phyloP scores from a whole-genome alignment of 179 eudicot species.

The Pouteria campechiana region DNA sequence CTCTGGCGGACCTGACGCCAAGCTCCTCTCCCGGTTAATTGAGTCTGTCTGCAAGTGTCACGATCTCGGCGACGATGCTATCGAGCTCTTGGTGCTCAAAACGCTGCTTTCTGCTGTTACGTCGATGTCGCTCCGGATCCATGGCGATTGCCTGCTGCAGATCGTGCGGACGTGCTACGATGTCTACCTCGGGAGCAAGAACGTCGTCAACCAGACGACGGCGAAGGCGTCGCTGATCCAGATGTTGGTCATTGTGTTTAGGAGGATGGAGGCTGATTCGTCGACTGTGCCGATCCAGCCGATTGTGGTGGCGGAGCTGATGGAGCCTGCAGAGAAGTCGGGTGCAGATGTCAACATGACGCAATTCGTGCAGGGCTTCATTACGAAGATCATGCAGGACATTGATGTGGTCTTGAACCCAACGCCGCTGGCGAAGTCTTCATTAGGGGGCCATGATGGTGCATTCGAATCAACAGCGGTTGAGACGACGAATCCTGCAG shows the following conservation, averaged over 20 bases:
- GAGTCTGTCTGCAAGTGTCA: conserved; percentile 60
- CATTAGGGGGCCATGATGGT: conserved; percentile 10
- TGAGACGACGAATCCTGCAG: conserved; percentile 89
- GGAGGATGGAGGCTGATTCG: conserved; percentile 98
- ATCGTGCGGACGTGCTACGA: conserved; percentile 82
- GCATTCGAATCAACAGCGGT: conserved; percentile 63
- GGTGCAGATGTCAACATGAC: conserved; percentile 58
- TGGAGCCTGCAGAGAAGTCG: conserved; percentile 68
- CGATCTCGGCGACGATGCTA: conserved; percentile 46
- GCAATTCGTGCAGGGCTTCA: conserved; percentile 83
- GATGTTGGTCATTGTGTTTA: conserved; percentile 86
- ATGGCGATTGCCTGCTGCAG: conserved; percentile 77
- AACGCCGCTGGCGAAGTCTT: conserved; percentile 20
- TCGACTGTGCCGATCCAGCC: conserved; percentile 80
- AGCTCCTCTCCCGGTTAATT: conserved; percentile 36
- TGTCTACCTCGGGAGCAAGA: conserved; percentile 67
- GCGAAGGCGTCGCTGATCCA: conserved; percentile 90
- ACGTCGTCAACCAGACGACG: conserved; percentile 87
- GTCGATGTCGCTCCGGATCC: conserved; percentile 57
- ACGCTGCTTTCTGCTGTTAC: conserved; percentile 68
- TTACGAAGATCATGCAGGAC: conserved; percentile 71
- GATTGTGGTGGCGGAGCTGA: conserved; percentile 89
- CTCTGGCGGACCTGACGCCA: conserved; percentile 44
- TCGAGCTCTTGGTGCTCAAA: conserved; percentile 65
- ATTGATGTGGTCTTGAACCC: conserved; percentile 78